Percentiles rank a stretch among this genome's conserved stretches.
Evolutionary conservation across 257 asterid species (phyloP).

Genomic region (Nyctanthes arbortristis): DNA sequence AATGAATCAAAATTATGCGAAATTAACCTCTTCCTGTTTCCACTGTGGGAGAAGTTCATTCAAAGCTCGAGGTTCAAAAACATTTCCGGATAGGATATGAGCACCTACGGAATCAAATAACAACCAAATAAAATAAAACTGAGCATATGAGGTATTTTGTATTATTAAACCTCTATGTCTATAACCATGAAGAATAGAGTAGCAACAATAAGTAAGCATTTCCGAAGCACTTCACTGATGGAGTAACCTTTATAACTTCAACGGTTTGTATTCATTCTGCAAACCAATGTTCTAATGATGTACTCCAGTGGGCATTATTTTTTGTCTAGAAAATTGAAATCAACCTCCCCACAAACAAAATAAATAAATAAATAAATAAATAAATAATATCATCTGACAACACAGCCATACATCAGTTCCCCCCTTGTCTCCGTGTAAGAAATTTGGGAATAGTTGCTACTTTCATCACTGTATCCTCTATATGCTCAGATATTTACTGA

Average conservation of each 20-base stretch:
- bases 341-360: too few species aligned
- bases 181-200: slow-evolving; percentile 15
- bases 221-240: background rate
- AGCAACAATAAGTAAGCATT: slow-evolving; percentile 4
- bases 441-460: background rate
- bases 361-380: too few species aligned
- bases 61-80: slow-evolving; percentile 91
- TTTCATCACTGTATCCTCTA: background rate
- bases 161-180: slow-evolving; percentile 16
- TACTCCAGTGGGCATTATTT: background rate
- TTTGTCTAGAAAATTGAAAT: too few species aligned
- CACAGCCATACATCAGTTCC: background rate
- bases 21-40: slow-evolving; percentile 77
- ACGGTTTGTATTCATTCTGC: background rate
- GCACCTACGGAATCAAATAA: slow-evolving; percentile 60
- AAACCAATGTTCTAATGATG: too few species aligned
- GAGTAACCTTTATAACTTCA: slow-evolving; percentile 6
- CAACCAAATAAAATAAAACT: background rate
- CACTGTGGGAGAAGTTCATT: slow-evolving; percentile 92
- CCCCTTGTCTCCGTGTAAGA: background rate
- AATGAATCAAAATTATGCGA: slow-evolving; percentile 16
- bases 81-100: slow-evolving; percentile 94
- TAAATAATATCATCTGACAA: background rate
- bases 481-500: background rate
- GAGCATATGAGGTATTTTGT: background rate